phyloP scores from a whole-genome alignment of 148 eudicot species.

The Bassia scoparia region DNA sequence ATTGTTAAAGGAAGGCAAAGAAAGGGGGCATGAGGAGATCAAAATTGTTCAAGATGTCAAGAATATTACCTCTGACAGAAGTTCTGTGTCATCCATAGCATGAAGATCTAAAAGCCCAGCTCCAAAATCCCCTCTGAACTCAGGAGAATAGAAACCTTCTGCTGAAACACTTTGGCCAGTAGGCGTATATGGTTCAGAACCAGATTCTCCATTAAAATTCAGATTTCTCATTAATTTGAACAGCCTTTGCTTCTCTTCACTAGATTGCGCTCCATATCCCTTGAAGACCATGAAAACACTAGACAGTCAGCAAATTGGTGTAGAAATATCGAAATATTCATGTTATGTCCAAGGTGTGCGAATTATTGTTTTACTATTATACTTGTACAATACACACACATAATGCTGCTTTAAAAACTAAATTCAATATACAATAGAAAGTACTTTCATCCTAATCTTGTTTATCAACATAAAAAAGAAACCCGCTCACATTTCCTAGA shows the following conservation, averaged over 20 bases:
- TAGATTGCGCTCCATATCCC: constrained; percentile 98
- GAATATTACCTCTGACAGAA: constrained; percentile 73
- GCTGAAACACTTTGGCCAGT: constrained; percentile 65
- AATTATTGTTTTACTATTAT: too few relatives aligned
- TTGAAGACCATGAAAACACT: constrained; percentile 29
- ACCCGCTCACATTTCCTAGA: not conserved
- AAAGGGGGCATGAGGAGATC: not conserved
- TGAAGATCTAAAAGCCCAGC: constrained; percentile 98
- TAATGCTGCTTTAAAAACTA: too few relatives aligned
- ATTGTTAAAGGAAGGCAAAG: not conserved
- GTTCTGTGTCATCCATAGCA: constrained; percentile 99
- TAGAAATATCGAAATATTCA: not conserved
- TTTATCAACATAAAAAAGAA: not conserved
- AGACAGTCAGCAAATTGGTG: constrained; percentile 1
- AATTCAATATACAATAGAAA: not conserved
- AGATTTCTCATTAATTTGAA: constrained; percentile 90
- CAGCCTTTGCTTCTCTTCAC: constrained; percentile 95
- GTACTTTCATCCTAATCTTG: not conserved
- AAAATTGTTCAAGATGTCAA: not conserved
- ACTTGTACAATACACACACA: too few relatives aligned
- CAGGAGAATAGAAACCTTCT: constrained; percentile 73
- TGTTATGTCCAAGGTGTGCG: not conserved
- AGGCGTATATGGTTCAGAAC: constrained; percentile 79
- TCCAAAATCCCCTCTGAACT: constrained; percentile 95
- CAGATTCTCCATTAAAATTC: constrained; percentile 85